Conservation (phyloP, 805 yeast species). For the Wickerhamiella shivajii region DNA sequence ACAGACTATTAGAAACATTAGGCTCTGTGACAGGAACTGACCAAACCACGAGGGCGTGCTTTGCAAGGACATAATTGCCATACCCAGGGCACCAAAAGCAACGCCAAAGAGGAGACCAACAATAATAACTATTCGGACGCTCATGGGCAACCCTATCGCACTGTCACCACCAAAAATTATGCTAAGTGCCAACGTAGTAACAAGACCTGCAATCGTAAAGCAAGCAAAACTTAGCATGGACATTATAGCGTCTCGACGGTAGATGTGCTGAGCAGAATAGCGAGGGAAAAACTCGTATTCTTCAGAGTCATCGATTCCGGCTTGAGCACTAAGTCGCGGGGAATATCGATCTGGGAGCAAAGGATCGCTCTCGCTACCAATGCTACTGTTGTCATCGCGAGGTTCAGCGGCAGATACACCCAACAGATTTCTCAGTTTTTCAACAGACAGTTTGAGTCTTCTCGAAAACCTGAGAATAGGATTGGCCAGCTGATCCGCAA, state of each 20-base stretch:
- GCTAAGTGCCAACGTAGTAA: constrained; percentile 29
- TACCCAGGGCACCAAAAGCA: constrained; percentile 29
- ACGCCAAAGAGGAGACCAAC: constrained; percentile 32
- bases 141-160: constrained; percentile 16
- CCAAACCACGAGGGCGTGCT: constrained; percentile 30
- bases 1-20: constrained; percentile 28
- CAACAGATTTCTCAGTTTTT: constrained; percentile 7
- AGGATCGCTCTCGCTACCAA: constrained; percentile 10
- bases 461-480: constrained; percentile 19
- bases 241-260: constrained; percentile 30
- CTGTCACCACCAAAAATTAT: constrained; percentile 28
- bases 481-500: constrained; percentile 21
- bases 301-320: constrained; percentile 5
- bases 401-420: constrained; percentile 7
- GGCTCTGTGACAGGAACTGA: constrained; percentile 30
- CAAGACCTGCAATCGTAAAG: constrained; percentile 25
- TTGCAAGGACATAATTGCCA: constrained; percentile 33
- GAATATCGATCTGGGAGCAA: constrained; percentile 10
- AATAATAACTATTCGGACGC: constrained; percentile 24
- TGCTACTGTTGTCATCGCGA: constrained; percentile 9
- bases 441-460: constrained; percentile 15
- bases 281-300: constrained; percentile 12
- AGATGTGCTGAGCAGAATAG: constrained; percentile 6
- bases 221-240: constrained; percentile 32
- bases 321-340: constrained; percentile 11